These are phyloP conservation scores for Babesia caballi DNA, from an alignment of 169 alveolate genomes.

Conservation along the genomic window DNA sequence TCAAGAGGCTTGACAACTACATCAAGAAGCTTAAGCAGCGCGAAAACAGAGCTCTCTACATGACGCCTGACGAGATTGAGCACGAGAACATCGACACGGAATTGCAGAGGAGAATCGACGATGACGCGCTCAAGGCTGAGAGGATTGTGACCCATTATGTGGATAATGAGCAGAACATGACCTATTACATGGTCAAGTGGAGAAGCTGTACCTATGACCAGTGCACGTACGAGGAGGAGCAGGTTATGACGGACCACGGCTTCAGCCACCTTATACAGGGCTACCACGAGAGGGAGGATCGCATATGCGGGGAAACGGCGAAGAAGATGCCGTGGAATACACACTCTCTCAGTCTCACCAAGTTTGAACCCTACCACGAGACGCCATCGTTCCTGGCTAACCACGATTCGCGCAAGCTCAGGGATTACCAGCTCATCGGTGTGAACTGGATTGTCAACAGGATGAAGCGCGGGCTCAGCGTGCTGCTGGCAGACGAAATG, in stretches of 20 bases:
- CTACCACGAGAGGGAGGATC: slow-evolving; percentile 78
- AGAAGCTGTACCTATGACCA: slow-evolving; percentile 87
- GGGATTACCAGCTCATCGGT: slow-evolving; percentile 93
- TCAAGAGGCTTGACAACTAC: slow-evolving; percentile 83
- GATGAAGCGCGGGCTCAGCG: slow-evolving; percentile 90
- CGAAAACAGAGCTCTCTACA: slow-evolving; percentile 72
- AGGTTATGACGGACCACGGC: slow-evolving; percentile 79
- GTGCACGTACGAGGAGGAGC: slow-evolving; percentile 86
- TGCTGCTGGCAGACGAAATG: slow-evolving; percentile 94
- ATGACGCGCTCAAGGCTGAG: slow-evolving; percentile 87
- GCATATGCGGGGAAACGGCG: slow-evolving; percentile 73
- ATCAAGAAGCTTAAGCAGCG: slow-evolving; percentile 76
- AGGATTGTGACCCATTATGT: slow-evolving; percentile 76
- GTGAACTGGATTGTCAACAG: slow-evolving; percentile 93
- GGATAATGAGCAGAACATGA: slow-evolving; percentile 49
- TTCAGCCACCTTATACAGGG: slow-evolving; percentile 74
- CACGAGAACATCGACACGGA: slow-evolving; percentile 84
- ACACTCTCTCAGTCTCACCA: slow-evolving; percentile 79
- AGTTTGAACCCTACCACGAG: slow-evolving; percentile 84
- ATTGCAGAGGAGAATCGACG: slow-evolving; percentile 85
- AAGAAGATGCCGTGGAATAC: slow-evolving; percentile 76
- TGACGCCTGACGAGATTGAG: slow-evolving; percentile 88
- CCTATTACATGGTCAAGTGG: slow-evolving; percentile 85
- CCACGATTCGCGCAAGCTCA: slow-evolving; percentile 69
- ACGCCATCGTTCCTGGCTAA: slow-evolving; percentile 82